Evolutionary conservation across 208 protist genomes (phyloP).

Genomic region (Endotrypanum monterogeii): DNA sequence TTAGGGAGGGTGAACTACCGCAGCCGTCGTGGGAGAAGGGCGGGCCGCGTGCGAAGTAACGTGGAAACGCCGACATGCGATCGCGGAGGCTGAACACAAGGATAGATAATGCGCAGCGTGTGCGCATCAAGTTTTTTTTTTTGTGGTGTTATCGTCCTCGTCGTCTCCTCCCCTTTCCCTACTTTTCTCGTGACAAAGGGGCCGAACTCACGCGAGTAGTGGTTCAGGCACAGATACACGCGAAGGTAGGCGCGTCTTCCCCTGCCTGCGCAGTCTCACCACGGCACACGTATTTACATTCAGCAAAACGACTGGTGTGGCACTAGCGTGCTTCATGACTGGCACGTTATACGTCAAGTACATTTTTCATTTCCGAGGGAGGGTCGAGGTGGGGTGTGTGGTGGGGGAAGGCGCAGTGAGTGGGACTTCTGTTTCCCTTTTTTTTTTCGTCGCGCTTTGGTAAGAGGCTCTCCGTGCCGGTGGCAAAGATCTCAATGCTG

Average conservation of each 20-base stretch:
- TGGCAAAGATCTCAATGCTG: background rate
- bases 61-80: background rate
- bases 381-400: no score
- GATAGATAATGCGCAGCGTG: background rate
- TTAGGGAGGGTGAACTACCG: constrained; percentile 58
- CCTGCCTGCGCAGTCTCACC: background rate
- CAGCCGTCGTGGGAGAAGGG: constrained; percentile 76
- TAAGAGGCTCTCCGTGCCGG: background rate
- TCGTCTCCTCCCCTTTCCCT: background rate
- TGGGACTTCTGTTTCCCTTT: no score
- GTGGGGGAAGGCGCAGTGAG: no score
- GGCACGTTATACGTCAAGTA: no score
- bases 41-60: constrained; percentile 41
- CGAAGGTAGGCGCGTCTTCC: background rate
- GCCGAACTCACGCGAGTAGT: background rate
- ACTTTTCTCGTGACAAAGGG: background rate
- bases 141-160: background rate
- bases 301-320: no score
- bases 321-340: no score
- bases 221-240: background rate
- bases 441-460: background rate
- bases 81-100: background rate
- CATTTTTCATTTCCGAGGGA: no score
- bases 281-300: no score
- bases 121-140: background rate